A percentile compares a stretch with the other conserved stretches of the same genome.
These are phyloP conservation scores for Cyclotella kingstonii DNA, from an alignment of 108 stramenopile species.

Conservation along the genomic window DNA sequence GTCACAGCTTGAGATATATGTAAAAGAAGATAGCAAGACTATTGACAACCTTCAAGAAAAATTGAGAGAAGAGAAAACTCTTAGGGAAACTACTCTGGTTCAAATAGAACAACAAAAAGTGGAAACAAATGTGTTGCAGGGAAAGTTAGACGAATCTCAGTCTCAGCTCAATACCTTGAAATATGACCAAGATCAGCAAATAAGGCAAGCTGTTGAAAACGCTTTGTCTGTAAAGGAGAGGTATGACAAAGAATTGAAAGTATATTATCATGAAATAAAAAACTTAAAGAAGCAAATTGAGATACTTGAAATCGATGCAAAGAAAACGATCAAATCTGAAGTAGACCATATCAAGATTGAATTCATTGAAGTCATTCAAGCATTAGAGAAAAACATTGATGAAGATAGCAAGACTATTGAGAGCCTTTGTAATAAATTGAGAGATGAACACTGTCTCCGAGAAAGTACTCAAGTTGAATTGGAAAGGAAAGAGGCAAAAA, in stretches of 20 bases:
- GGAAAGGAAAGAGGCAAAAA: slow-evolving; percentile 2
- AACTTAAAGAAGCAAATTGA: slow-evolving; percentile 4
- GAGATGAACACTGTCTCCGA: too few relatives aligned
- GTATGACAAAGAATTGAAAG: background rate
- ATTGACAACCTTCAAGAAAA: slow-evolving; percentile 4
- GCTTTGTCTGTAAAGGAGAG: background rate
- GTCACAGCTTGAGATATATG: background rate
- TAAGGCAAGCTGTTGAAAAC: slow-evolving; percentile 3
- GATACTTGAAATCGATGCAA: slow-evolving; percentile 5
- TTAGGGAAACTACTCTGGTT: background rate
- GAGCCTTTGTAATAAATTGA: too few relatives aligned
- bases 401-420: too few relatives aligned
- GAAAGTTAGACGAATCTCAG: slow-evolving; percentile 2
- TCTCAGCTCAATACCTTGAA: too few relatives aligned
- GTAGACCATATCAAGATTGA: slow-evolving; percentile 24
- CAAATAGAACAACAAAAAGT: slow-evolving; percentile 1
- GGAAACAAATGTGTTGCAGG: background rate
- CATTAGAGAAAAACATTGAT: slow-evolving; percentile 30
- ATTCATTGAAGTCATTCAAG: slow-evolving; percentile 21
- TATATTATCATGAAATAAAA: background rate
- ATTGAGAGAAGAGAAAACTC: background rate
- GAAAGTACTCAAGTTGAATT: too few relatives aligned
- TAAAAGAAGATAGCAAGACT: background rate
- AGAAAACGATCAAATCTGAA: slow-evolving; percentile 15
- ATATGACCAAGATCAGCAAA: background rate